Conservation (phyloP, 345 rosid genomes). For the Moricandia arvensis region DNA sequence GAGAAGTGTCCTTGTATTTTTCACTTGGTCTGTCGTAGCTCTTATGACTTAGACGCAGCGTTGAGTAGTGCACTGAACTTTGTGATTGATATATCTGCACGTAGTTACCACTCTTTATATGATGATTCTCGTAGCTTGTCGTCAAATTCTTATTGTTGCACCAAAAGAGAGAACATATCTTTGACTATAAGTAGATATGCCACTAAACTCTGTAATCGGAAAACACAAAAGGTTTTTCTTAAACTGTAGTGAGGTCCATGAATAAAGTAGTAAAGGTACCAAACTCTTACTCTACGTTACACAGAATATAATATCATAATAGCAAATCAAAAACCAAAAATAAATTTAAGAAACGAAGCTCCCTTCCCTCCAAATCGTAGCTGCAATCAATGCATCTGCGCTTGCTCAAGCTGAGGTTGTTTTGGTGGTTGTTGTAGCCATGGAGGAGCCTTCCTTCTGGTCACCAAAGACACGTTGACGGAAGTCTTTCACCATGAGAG, state of each 20-base stretch:
- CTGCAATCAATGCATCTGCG: constrained; percentile 9
- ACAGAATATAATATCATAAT: constrained; percentile 14
- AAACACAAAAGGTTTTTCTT: not conserved
- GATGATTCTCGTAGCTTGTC: too few relatives aligned
- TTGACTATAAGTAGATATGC: not conserved
- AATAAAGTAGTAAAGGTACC: constrained; percentile 18
- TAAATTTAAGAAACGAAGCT: constrained; percentile 7
- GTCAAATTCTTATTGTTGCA: too few relatives aligned
- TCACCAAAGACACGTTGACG: constrained; percentile 71
- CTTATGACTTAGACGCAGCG: not conserved
- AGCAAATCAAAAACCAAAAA: constrained; percentile 12
- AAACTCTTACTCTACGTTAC: constrained; percentile 32
- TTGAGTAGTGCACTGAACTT: not conserved
- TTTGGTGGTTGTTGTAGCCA: not conserved
- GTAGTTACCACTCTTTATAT: too few relatives aligned
- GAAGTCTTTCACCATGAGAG: constrained; percentile 78
- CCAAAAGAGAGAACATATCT: too few relatives aligned
- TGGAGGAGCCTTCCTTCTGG: constrained; percentile 38
- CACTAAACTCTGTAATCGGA: constrained; percentile 15
- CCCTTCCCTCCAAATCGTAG: not conserved
- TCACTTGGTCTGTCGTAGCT: too few relatives aligned
- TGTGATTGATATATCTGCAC: too few relatives aligned
- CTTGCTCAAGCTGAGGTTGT: constrained; percentile 34
- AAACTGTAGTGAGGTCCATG: constrained; percentile 9
- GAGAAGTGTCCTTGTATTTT: not conserved